Evolutionary conservation across 2,329 filamentous ascomycete genomes (phyloP).

Genomic region (Aspergillus tamarii): DNA sequence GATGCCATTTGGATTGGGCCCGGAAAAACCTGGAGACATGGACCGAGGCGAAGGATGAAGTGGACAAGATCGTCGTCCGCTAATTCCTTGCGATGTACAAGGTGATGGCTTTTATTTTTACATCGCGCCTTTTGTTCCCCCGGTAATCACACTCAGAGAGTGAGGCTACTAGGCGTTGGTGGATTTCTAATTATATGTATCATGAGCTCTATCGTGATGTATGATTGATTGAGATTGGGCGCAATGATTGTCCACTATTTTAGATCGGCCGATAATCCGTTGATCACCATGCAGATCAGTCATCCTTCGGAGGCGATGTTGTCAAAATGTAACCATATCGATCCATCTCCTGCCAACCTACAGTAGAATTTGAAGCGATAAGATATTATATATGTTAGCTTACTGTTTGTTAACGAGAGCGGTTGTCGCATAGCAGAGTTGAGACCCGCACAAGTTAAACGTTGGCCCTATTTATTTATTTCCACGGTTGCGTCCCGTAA

Average conservation of each 20-base stretch:
- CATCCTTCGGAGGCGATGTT: background rate
- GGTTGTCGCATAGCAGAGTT: background rate
- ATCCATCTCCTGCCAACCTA: background rate
- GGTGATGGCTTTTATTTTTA: background rate
- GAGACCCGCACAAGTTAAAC: background rate
- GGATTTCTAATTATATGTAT: conserved; percentile 3
- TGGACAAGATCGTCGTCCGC: conserved; percentile 73
- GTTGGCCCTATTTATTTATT: background rate
- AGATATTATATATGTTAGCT: background rate
- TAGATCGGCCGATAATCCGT: background rate
- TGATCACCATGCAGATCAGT: background rate
- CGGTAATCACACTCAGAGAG: background rate
- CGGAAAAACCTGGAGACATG: conserved; percentile 88
- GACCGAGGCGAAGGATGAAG: conserved; percentile 86
- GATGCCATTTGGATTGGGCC: conserved; percentile 92
- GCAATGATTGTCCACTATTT: background rate
- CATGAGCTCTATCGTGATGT: conserved; percentile 1
- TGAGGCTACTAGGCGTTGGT: conserved; percentile 9
- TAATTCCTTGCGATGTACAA: conserved; percentile 20
- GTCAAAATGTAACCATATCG: background rate
- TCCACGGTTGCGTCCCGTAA: background rate
- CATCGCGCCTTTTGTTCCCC: background rate
- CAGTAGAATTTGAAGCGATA: background rate
- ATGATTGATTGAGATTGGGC: background rate
- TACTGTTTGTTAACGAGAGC: background rate